These are phyloP conservation scores for Leonotis leonurus DNA, from an alignment of 257 asterid genomes.

Conservation along the genomic window DNA sequence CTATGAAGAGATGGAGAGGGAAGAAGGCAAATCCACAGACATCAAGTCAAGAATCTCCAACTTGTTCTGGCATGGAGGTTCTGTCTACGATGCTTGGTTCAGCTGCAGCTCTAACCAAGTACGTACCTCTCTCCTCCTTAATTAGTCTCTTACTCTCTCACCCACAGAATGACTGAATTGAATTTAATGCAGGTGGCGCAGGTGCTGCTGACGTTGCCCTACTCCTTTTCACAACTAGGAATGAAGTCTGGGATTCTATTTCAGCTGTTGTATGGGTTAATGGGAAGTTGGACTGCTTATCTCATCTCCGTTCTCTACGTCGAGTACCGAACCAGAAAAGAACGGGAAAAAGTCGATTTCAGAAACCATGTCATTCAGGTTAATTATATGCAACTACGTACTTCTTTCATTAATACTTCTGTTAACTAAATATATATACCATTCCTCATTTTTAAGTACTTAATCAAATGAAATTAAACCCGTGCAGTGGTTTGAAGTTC, in stretches of 20 bases:
- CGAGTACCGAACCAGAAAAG: conserved; percentile 76
- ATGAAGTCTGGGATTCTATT: conserved; percentile 71
- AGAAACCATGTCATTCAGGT: conserved; percentile 93
- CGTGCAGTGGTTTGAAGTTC: conserved; percentile 47
- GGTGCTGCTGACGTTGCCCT: conserved; percentile 74
- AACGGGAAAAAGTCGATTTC: conserved; percentile 76
- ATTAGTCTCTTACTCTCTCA: neutral
- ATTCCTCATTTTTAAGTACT: no score
- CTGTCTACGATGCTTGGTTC: conserved; percentile 89
- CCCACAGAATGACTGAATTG: no score
- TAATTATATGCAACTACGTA: no score
- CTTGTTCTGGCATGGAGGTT: conserved; percentile 83
- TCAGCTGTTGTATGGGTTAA: conserved; percentile 66
- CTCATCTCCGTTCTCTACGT: conserved; percentile 68
- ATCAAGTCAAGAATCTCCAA: conserved; percentile 43
- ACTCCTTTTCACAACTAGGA: conserved; percentile 85
- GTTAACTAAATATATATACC: no score
- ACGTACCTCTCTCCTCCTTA: no score
- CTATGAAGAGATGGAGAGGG: conserved; percentile 69
- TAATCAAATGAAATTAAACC: no score
- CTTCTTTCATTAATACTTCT: no score
- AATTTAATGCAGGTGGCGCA: conserved; percentile 87
- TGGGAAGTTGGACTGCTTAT: conserved; percentile 97
- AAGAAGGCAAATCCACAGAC: conserved; percentile 42
- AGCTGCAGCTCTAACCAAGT: conserved; percentile 89